These are phyloP conservation scores for Schizosaccharomyces versatilis DNA, from an alignment of 1,139 yeast species.

Conservation along the genomic window DNA sequence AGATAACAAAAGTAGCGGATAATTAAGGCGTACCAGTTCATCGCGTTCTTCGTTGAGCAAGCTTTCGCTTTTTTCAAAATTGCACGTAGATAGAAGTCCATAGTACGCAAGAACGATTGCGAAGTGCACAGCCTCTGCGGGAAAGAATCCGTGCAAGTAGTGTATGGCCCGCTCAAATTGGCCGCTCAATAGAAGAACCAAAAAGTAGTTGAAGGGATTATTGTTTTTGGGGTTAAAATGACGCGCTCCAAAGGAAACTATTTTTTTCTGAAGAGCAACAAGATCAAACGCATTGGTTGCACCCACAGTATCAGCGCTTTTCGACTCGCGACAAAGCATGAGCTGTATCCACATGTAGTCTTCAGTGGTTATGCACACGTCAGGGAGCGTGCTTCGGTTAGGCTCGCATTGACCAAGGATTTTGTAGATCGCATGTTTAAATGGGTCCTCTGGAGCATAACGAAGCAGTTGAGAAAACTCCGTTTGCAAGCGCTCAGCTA, in stretches of 20 bases:
- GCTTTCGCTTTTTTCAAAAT: constrained; percentile 16
- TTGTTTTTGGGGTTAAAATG: constrained; percentile 43
- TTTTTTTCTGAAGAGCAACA: constrained; percentile 47
- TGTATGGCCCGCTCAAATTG: constrained; percentile 64
- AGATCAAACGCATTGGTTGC: constrained; percentile 48
- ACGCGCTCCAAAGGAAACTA: constrained; percentile 50
- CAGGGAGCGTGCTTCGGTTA: constrained; percentile 49
- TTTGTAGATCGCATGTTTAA: constrained; percentile 73
- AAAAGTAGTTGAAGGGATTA: constrained; percentile 49
- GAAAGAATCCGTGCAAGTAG: constrained; percentile 42
- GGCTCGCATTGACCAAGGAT: constrained; percentile 79
- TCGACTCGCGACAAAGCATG: constrained; percentile 40
- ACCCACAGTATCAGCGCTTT: constrained; percentile 7
- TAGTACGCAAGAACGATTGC: constrained; percentile 63
- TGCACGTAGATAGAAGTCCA: constrained; percentile 40
- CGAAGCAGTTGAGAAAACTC: constrained; percentile 78
- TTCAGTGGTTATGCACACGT: constrained; percentile 60
- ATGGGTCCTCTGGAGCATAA: constrained; percentile 45
- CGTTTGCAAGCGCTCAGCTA: constrained; percentile 46
- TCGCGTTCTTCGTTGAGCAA: constrained; percentile 11
- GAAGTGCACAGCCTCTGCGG: constrained; percentile 79
- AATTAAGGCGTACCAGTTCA: constrained; percentile 15
- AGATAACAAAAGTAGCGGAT: constrained; percentile 22
- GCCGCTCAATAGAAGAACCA: constrained; percentile 53
- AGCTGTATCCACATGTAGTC: constrained; percentile 96